Conservation (phyloP, 768 basidiomycete genomes). For the Paxillus involutus region DNA sequence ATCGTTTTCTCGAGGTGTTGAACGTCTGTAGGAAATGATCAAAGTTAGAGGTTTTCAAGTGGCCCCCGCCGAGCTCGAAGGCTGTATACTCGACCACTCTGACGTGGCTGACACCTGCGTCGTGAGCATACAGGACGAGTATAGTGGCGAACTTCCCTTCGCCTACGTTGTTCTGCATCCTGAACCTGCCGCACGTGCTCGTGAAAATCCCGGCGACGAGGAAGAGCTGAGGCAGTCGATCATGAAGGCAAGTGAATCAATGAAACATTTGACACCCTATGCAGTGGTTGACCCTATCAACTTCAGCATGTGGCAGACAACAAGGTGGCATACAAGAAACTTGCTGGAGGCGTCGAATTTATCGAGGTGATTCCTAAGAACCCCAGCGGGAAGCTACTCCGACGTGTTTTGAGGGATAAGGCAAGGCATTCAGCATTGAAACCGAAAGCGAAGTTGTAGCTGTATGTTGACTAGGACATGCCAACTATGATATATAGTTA, state of each 20-base stretch:
- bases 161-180: conserved; percentile 59
- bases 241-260: conserved; percentile 43
- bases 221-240: conserved; percentile 37
- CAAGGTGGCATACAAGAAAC: conserved; percentile 56
- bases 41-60: conserved; percentile 56
- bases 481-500: too few relatives aligned
- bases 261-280: neutral
- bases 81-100: conserved; percentile 54
- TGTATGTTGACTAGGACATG: too few relatives aligned
- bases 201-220: conserved; percentile 30
- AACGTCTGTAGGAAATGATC: conserved; percentile 53
- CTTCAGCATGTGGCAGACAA: conserved; percentile 51
- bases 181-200: conserved; percentile 36
- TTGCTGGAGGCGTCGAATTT: conserved; percentile 58
- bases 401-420: conserved; percentile 49
- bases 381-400: conserved; percentile 59
- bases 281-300: neutral
- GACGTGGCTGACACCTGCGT: conserved; percentile 60
- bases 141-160: conserved; percentile 68
- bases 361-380: conserved; percentile 61
- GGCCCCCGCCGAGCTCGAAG: conserved; percentile 61
- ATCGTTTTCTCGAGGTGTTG: neutral
- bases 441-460: conserved; percentile 19
- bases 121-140: conserved; percentile 65
- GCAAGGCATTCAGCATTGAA: conserved; percentile 30